Percentiles rank a stretch among this genome's conserved stretches.
Evolutionary conservation across 176 grass and related monocot genomes (phyloP).

Genomic region (Zea luxurians): DNA sequence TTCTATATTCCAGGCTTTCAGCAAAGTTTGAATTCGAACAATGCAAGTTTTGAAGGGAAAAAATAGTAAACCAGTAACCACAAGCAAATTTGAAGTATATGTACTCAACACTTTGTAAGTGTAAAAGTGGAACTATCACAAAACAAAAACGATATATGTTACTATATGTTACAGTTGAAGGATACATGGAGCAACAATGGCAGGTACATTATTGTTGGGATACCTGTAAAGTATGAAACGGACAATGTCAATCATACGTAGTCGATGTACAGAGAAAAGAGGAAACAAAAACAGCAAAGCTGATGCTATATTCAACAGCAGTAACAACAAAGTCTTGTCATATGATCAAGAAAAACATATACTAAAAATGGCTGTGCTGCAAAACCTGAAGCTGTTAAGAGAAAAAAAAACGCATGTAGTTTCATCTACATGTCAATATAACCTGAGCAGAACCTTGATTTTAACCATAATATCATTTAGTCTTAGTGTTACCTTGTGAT

Average conservation of each 20-base stretch:
- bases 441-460: slow-evolving; percentile 8
- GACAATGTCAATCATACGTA: slow-evolving; percentile 9
- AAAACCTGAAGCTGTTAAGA: slow-evolving; percentile 13
- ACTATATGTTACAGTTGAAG: slow-evolving; percentile 50
- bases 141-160: slow-evolving; percentile 12
- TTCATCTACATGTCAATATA: not conserved
- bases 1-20: slow-evolving; percentile 9
- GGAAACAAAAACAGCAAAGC: not conserved
- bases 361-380: not conserved
- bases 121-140: not conserved
- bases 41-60: slow-evolving; percentile 12
- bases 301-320: not conserved
- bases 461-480: not conserved
- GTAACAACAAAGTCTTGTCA: not conserved
- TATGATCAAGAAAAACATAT: slow-evolving; percentile 13
- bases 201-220: slow-evolving; percentile 72
- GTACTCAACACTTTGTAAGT: not conserved
- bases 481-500: slow-evolving; percentile 21
- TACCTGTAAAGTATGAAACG: slow-evolving; percentile 66
- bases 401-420: not conserved
- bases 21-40: slow-evolving; percentile 1
- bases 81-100: not conserved
- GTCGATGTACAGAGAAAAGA: not conserved
- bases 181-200: slow-evolving; percentile 76
- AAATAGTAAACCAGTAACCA: not conserved